Conservation (phyloP, 2,329 filamentous ascomycete species). For the Madurella mycetomatis region DNA sequence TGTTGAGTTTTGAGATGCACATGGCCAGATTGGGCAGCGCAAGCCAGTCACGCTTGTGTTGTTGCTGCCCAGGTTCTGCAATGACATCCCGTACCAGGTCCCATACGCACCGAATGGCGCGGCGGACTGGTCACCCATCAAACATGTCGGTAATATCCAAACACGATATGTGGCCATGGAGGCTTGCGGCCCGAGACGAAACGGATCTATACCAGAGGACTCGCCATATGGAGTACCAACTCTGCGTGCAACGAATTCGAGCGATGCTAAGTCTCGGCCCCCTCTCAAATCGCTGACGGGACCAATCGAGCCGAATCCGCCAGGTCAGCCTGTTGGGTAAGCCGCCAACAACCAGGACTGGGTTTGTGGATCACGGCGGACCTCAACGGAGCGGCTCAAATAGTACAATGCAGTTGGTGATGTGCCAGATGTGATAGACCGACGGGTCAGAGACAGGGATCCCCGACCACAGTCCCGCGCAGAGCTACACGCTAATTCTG, state of each 20-base stretch:
- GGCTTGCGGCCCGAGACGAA: neutral
- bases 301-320: constrained; percentile 12
- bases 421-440: constrained; percentile 10
- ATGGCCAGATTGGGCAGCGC: constrained; percentile 1
- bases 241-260: neutral
- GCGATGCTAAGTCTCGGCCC: constrained; percentile 4
- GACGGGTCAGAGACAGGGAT: constrained; percentile 2
- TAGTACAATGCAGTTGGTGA: constrained; percentile 5
- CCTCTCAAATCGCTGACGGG: neutral
- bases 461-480: neutral
- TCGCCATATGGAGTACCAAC: neutral
- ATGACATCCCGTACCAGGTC: constrained; percentile 9
- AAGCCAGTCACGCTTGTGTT: neutral
- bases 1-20: constrained; percentile 6
- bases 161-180: neutral
- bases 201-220: neutral
- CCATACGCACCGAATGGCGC: constrained; percentile 1
- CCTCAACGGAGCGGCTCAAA: neutral
- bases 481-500: neutral
- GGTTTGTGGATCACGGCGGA: neutral
- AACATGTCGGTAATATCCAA: neutral
- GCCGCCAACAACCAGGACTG: neutral
- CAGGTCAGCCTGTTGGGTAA: neutral
- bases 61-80: constrained; percentile 4
- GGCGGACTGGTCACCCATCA: neutral